phyloP scores from a whole-genome alignment of 352 stramenopile species.

The Globisporangium paddicum region DNA sequence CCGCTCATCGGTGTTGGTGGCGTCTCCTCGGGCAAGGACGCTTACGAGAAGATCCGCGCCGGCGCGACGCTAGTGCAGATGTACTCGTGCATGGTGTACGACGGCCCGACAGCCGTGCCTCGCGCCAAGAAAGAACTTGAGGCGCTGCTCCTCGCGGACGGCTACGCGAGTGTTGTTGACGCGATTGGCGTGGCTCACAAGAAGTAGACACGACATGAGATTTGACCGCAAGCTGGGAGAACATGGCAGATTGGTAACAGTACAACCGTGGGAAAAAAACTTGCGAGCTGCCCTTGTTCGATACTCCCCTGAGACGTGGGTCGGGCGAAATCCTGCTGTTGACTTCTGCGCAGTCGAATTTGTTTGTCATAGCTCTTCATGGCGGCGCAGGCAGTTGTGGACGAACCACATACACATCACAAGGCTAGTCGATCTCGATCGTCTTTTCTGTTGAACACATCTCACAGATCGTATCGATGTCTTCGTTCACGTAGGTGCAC shows the following conservation, averaged over 20 bases:
- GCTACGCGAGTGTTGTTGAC: conserved; percentile 75
- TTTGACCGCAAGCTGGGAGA: neutral
- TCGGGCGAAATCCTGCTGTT: neutral
- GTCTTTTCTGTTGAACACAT: conserved; percentile 54
- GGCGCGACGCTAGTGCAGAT: conserved; percentile 95
- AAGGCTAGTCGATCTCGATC: conserved; percentile 30
- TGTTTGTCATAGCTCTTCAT: neutral
- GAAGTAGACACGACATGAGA: conserved; percentile 16
- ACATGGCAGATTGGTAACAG: neutral
- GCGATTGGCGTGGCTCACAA: conserved; percentile 85
- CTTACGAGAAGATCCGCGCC: conserved; percentile 97
- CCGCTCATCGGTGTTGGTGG: conserved; percentile 96
- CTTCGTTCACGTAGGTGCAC: conserved; percentile 80
- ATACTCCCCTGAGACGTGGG: neutral
- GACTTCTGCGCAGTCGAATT: neutral
- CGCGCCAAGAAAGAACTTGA: conserved; percentile 89
- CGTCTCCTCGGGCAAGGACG: conserved; percentile 90
- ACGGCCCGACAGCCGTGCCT: conserved; percentile 83
- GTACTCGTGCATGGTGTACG: conserved; percentile 93
- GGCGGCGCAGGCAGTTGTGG: neutral
- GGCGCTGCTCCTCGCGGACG: conserved; percentile 75
- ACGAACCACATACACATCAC: neutral
- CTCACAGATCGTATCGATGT: conserved; percentile 45
- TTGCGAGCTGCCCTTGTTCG: neutral
- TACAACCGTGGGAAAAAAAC: neutral